phyloP scores from a whole-genome alignment of 352 stramenopile genomes.

The Globisporangium paroecandrum region DNA sequence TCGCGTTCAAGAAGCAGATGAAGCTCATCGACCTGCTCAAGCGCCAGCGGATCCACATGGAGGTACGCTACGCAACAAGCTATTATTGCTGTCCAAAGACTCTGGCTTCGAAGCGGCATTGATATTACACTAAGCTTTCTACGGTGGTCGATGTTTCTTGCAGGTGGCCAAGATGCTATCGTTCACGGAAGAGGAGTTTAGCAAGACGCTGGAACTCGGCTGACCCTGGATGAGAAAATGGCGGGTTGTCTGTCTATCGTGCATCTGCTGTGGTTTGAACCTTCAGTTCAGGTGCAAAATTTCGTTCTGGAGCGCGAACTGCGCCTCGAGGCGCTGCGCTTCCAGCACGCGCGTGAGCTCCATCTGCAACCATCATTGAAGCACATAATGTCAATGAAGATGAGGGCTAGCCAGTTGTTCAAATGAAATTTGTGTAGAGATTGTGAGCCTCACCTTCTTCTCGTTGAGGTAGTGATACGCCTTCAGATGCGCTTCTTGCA shows the following conservation, averaged over 20 bases:
- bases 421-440: no score
- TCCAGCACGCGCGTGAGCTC: slow-evolving; percentile 73
- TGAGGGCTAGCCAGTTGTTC: not conserved
- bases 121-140: not conserved
- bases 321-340: slow-evolving; percentile 63
- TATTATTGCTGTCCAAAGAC: not conserved
- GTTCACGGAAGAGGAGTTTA: slow-evolving; percentile 83
- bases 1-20: slow-evolving; percentile 85
- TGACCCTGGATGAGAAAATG: slow-evolving; percentile 17
- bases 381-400: no score
- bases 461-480: slow-evolving; percentile 82
- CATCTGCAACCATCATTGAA: slow-evolving; percentile 33
- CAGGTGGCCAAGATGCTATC: slow-evolving; percentile 83
- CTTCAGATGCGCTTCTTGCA: slow-evolving; percentile 80
- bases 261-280: not conserved
- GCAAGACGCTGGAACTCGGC: slow-evolving; percentile 63
- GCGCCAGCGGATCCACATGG: slow-evolving; percentile 82
- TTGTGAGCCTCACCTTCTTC: slow-evolving; percentile 53
- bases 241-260: not conserved
- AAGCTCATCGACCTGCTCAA: slow-evolving; percentile 87
- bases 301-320: slow-evolving; percentile 63
- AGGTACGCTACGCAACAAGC: slow-evolving; percentile 28
- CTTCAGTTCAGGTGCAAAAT: slow-evolving; percentile 43
- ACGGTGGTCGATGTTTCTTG: not conserved
- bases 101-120: not conserved